Base-by-base conservation (phyloP, 1,284 basidiomycete species). In the Apiotrichum porosum region DNA sequence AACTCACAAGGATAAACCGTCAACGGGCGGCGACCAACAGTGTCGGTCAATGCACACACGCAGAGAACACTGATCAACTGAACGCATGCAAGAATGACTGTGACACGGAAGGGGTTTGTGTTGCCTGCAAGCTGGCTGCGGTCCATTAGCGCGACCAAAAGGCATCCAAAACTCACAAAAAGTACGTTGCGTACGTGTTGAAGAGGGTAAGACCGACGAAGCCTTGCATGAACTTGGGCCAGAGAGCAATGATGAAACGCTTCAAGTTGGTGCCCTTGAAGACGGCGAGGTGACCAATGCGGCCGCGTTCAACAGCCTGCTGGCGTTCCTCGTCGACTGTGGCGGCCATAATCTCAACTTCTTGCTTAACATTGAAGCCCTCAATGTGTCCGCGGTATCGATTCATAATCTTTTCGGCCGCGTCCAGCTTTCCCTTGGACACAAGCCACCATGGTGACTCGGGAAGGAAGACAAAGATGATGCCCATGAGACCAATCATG, bases 381-480 rank as follows among this genome's bases (percentile, higher is more conserved):
- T 50, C 49, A 9, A 65, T 45, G 13, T 37, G 28, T 0, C 42
- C 42, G 39, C 52, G 48, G 28, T 51, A 46, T 5, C 38, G 30
- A 4, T 19, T 13, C n/a, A 65, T 49, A 12, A 57, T 38, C 23
- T 49, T 44, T 8, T 52, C 42, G n/a, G 58, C 63, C 6, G 45
- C 23, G 18, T 57, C 57, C 32, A 57, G 18, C 19, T 54, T 54
- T 15, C 60, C 60, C 37, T 56, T 57, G 31, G 37, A 38, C 4
- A 53, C 61, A 9, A 62, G 52, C 62, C 64, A 66, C 62, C 55
- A 63, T 2, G 62, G 62, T 1, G 58, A 58, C 41, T 66, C 64
- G 21, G 64, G 64, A 4, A 66, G 34, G 45, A 63, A 40, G 38
- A 63, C 22, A 49, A 55, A 65, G 44, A 66, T 60, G 43, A 58